Base-by-base conservation (phyloP, 2,329 filamentous ascomycete genomes). In the Coniochaeta hoffmannii region DNA sequence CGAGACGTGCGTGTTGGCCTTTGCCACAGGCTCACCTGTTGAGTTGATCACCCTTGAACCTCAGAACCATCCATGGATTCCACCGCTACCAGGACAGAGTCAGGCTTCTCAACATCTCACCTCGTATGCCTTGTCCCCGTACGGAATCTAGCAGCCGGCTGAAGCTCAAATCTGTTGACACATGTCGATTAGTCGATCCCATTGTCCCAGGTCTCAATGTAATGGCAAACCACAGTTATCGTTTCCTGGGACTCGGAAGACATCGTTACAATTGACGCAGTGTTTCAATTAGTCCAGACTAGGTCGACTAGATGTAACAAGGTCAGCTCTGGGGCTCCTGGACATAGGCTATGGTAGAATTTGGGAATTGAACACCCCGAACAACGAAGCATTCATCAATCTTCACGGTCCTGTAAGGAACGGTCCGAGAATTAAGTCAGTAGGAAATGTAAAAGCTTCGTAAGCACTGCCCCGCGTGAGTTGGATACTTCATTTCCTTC, bases 211-310 rank as follows among this genome's bases (percentile, higher is more conserved):
- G 66, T 1, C 62, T 73, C n/a, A 71, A 72, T 44, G 64, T 63
- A 0, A 53, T 72, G 14, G 69, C 69, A 11, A 72, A 72, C 55
- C 70, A 72, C 52, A 69, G 69, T 2, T 73, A 71, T 50, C 60
- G n/a, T n/a, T 71, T 10, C 61, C 62, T 28, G 62, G 65, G 8
- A 58, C 66, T 17, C 67, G 69, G 19, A 61, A 59, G 24, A 68
- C 53, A 61, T 69, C 53, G 66, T n/a, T n/a, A n/a, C n/a, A n/a
- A n/a, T n/a, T n/a, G n/a, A n/a, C n/a, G n/a, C n/a, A n/a, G n/a
- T n/a, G n/a, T n/a, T n/a, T n/a, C n/a, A n/a, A n/a, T n/a, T n/a
- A n/a, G n/a, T n/a, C n/a, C n/a, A n/a, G n/a, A n/a, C n/a, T n/a
- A n/a, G n/a, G n/a, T n/a, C n/a, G n/a, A n/a, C n/a, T n/a, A n/a